These are phyloP conservation scores for Jatropha podagrica DNA, from an alignment of 441 rosid species.

Conservation along the genomic window DNA sequence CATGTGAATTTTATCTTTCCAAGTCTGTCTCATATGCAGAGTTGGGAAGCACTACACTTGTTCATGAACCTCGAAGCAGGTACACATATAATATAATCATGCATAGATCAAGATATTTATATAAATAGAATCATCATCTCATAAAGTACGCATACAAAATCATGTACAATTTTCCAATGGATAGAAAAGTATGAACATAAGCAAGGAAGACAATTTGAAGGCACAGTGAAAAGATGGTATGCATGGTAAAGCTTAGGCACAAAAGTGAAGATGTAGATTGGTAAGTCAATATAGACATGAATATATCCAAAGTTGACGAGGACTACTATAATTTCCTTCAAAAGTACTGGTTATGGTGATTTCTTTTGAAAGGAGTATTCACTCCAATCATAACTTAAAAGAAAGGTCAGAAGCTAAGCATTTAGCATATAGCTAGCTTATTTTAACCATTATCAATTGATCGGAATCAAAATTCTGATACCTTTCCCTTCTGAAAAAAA, in stretches of 20 bases:
- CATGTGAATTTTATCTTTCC: constrained; percentile 21
- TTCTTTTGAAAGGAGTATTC: neutral
- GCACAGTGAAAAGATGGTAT: constrained; percentile 24
- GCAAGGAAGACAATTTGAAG: neutral
- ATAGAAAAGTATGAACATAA: constrained; percentile 4
- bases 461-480: neutral
- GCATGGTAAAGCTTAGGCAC: constrained; percentile 49
- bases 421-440: no score
- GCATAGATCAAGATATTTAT: neutral
- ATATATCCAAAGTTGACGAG: constrained; percentile 34
- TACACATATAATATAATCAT: neutral
- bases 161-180: neutral
- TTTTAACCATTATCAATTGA: no score
- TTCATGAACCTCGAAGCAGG: constrained; percentile 22
- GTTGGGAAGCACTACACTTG: constrained; percentile 11
- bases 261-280: constrained; percentile 29
- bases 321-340: constrained; percentile 8
- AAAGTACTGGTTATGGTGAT: constrained; percentile 20
- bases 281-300: constrained; percentile 39
- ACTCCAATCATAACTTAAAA: constrained; percentile 14
- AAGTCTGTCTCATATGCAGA: constrained; percentile 8
- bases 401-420: constrained; percentile 3
- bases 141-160: constrained; percentile 6
- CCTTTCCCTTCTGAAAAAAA: neutral
- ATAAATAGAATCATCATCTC: neutral